These are phyloP conservation scores for Arthrobotrys musiformis DNA, from an alignment of 2,329 filamentous ascomycete species.

Conservation along the genomic window DNA sequence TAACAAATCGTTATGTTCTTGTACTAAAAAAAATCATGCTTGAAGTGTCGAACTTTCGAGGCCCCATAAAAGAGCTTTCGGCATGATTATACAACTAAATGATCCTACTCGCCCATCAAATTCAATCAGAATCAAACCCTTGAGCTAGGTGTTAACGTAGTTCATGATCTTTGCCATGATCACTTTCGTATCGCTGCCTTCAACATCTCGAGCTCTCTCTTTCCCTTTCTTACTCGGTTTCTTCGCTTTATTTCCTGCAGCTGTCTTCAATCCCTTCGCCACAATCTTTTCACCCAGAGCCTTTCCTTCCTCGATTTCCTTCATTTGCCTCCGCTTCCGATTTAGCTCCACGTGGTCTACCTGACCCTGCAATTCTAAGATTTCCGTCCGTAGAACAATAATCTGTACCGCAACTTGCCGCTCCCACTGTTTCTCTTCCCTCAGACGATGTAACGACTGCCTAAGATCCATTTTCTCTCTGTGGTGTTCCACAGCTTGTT, in stretches of 20 bases:
- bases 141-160: constrained; percentile 31
- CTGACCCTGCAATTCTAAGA: constrained; percentile 27
- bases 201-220: constrained; percentile 37
- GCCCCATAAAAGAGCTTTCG: too few relatives aligned
- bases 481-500: constrained; percentile 23
- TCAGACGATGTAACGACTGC: constrained; percentile 31
- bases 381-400: constrained; percentile 38
- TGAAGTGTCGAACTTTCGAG: too few relatives aligned
- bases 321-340: constrained; percentile 19
- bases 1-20: too few relatives aligned
- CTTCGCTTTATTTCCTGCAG: constrained; percentile 29
- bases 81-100: too few relatives aligned
- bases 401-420: constrained; percentile 51
- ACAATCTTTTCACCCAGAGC: constrained; percentile 3
- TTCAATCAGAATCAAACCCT: too few relatives aligned
- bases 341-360: constrained; percentile 33
- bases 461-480: constrained; percentile 43
- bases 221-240: constrained; percentile 49
- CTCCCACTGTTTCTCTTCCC: constrained; percentile 46
- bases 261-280: constrained; percentile 16
- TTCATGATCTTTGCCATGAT: constrained; percentile 43
- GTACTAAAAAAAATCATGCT: too few relatives aligned
- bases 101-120: too few relatives aligned
- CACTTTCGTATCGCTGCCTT: constrained; percentile 6
- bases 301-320: constrained; percentile 18